Evolutionary conservation across 2,329 filamentous ascomycete genomes (phyloP).

Genomic region (Beauveria pseudobassiana): DNA sequence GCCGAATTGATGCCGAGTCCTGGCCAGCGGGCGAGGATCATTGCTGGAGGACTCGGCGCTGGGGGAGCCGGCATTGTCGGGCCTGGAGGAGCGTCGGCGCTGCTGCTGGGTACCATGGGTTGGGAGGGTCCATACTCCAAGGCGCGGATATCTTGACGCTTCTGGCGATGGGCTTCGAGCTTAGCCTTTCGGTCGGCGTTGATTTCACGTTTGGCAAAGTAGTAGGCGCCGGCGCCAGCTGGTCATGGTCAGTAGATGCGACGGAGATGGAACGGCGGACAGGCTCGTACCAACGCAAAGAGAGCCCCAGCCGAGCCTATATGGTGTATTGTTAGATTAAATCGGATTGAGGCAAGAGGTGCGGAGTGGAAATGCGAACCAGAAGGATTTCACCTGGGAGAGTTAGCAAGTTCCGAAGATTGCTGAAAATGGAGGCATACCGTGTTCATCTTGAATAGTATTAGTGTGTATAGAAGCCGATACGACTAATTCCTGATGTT

Average conservation of each 20-base stretch:
- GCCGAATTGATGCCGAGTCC: slow-evolving; percentile 62
- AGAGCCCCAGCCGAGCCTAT: slow-evolving; percentile 84
- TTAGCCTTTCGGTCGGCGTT: slow-evolving; percentile 77
- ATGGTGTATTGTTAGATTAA: slow-evolving; percentile 4
- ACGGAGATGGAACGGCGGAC: too few species aligned
- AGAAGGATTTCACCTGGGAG: slow-evolving; percentile 55
- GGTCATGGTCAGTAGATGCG: slow-evolving; percentile 17
- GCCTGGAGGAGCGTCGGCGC: neutral
- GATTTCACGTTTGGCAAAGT: slow-evolving; percentile 91
- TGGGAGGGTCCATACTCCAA: slow-evolving; percentile 41
- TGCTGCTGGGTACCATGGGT: slow-evolving; percentile 25
- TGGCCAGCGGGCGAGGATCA: slow-evolving; percentile 82
- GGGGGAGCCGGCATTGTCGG: slow-evolving; percentile 50
- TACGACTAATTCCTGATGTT: neutral
- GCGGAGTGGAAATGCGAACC: slow-evolving; percentile 35
- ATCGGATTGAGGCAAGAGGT: neutral
- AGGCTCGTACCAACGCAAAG: slow-evolving; percentile 65
- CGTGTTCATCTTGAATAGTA: slow-evolving; percentile 42
- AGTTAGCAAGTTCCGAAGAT: neutral
- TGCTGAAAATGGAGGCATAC: slow-evolving; percentile 29
- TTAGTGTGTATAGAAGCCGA: neutral
- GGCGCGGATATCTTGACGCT: slow-evolving; percentile 52
- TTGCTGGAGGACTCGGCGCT: slow-evolving; percentile 63
- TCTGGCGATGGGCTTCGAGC: slow-evolving; percentile 57
- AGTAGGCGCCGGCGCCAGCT: slow-evolving; percentile 90